A percentile compares a stretch with the other conserved stretches of the same genome.
phyloP scores from a whole-genome alignment of 441 rosid genomes.

The Kokia cookei region DNA sequence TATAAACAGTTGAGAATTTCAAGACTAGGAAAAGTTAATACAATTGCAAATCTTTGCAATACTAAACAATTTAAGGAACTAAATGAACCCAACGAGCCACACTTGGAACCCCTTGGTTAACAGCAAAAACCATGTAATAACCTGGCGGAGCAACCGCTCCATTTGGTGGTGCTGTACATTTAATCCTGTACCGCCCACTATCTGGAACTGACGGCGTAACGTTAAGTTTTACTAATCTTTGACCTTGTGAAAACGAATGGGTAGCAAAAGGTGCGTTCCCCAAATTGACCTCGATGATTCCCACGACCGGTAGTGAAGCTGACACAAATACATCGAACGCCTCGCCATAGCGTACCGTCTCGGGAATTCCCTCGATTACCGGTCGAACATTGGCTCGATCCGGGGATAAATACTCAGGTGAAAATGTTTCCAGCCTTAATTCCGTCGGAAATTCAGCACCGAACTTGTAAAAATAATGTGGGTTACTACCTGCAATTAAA shows the following conservation, averaged over 20 bases:
- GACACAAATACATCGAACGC: conserved; percentile 41
- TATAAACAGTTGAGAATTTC: background rate
- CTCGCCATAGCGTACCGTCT: conserved; percentile 55
- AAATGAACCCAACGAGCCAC: conserved; percentile 66
- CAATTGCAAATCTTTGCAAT: background rate
- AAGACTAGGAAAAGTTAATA: background rate
- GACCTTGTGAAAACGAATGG: conserved; percentile 71
- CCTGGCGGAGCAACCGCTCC: conserved; percentile 60
- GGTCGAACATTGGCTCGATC: conserved; percentile 64
- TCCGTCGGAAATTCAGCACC: conserved; percentile 48
- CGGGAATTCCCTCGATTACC: conserved; percentile 39
- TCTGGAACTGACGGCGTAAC: conserved; percentile 44
- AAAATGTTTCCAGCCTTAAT: conserved; percentile 57
- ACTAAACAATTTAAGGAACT: conserved; percentile 16
- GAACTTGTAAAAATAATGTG: conserved; percentile 55
- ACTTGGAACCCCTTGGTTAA: conserved; percentile 69
- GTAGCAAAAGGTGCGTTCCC: conserved; percentile 63
- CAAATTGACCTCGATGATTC: conserved; percentile 49
- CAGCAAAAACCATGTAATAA: conserved; percentile 61
- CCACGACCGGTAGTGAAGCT: conserved; percentile 66
- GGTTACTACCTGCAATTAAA: conserved; percentile 65
- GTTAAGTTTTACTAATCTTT: conserved; percentile 47
- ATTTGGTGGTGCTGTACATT: conserved; percentile 48
- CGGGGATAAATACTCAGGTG: conserved; percentile 55
- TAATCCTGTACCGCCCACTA: conserved; percentile 35